Evolutionary conservation across 345 rosid species (phyloP), one percentile per base, ranked within the genome.

Genomic region (Excoecaria agallocha): DNA sequence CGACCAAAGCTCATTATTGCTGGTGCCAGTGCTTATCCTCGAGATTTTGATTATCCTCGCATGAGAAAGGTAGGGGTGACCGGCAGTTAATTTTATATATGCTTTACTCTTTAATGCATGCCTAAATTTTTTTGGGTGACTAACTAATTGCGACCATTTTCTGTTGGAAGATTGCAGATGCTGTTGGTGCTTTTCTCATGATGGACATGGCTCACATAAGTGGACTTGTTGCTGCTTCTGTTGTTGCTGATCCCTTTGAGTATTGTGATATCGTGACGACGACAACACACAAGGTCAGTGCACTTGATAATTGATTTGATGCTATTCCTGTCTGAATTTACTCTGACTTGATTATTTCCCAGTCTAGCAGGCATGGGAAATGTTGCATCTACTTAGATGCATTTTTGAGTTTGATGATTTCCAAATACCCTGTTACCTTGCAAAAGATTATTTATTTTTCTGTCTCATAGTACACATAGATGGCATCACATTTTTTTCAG

Each of bases 121-220:
- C 1, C 35, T 76, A n/a, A 65, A 50, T 74, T 50, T 67, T n/a
- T n/a, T n/a, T n/a, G n/a, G n/a, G n/a, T n/a, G n/a, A n/a, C n/a
- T 81, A 76, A 74, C 75, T 77, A 73, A 68, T 76, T 38, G 5
- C 64, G 25, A 30, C 79, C 68, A 45, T 55, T 84, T 12, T 82
- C 69, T 38, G 52, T 83, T 71, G 55, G 75, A 81, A 94, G 98
- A 92, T 94, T 24, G 96, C 98, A 20, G 97, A 94, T 88, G 82
- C 86, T 76, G 92, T 92, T 66, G 96, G 96, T 77, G 95, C 97
- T 67, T 94, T 92, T 75, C 97, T 94, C 52, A 94, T 92, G 98
- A 91, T 92, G 97, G 98, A 94, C 83, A 94, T 94, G 98, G 98
- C 98, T 84, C 97, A 94, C 72, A 87, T 91, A 60, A 91, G 98